phyloP scores from a whole-genome alignment of 805 yeast species.

The Saccharomycopsis sp. region DNA sequence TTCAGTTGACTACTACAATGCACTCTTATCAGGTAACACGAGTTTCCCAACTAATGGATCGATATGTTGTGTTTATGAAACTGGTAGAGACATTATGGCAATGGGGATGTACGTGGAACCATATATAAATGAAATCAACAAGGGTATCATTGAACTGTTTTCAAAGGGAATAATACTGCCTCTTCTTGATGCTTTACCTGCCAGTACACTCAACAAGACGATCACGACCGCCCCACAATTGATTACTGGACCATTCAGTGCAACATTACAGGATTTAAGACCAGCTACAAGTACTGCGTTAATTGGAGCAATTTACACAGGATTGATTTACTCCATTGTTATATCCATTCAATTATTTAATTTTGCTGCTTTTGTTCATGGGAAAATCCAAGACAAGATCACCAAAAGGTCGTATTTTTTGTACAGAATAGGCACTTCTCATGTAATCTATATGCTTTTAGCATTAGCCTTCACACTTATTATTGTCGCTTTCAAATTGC shows the following conservation, averaged over 20 bases:
- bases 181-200: background rate
- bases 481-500: slow-evolving; percentile 60
- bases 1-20: slow-evolving; percentile 4
- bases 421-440: slow-evolving; percentile 46
- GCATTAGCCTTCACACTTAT: slow-evolving; percentile 54
- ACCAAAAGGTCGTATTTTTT: slow-evolving; percentile 30
- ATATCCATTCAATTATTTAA: slow-evolving; percentile 17
- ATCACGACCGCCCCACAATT: slow-evolving; percentile 1
- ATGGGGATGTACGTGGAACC: slow-evolving; percentile 9
- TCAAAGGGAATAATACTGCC: slow-evolving; percentile 2
- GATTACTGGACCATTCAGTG: slow-evolving; percentile 12
- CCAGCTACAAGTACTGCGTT: slow-evolving; percentile 9
- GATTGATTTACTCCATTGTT: slow-evolving; percentile 12
- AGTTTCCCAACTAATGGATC: background rate
- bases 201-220: background rate
- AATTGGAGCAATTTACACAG: slow-evolving; percentile 11
- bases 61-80: slow-evolving; percentile 9
- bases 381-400: slow-evolving; percentile 11
- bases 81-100: slow-evolving; percentile 14
- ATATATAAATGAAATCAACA: background rate
- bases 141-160: slow-evolving; percentile 2
- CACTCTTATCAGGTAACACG: background rate
- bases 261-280: slow-evolving; percentile 2
- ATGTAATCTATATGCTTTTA: slow-evolving; percentile 47
- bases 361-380: slow-evolving; percentile 12